phyloP scores from a whole-genome alignment of 164 flowering plant genomes.

The Aristolochia fimbriata region DNA sequence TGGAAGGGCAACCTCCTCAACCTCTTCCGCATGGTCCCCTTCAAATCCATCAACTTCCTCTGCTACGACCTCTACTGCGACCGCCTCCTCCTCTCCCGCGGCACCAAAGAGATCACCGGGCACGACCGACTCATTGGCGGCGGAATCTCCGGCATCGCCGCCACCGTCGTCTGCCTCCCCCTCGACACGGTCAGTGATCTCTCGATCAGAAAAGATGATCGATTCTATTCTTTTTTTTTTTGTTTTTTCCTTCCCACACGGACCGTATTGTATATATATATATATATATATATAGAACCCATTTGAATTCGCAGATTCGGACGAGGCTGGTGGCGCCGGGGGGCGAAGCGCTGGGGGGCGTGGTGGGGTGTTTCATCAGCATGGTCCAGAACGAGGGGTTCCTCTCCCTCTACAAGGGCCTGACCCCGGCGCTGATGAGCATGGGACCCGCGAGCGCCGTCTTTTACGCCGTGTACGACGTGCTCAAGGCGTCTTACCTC shows the following conservation, averaged over 20 bases:
- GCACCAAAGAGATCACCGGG: constrained; percentile 5
- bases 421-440: constrained; percentile 14
- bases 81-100: constrained; percentile 4
- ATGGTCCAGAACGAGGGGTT: constrained; percentile 13
- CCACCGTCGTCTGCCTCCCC: constrained; percentile 12
- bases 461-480: constrained; percentile 11
- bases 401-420: constrained; percentile 14
- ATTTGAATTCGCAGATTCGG: constrained; percentile 15
- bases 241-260: no score
- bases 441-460: constrained; percentile 12
- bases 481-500: constrained; percentile 11
- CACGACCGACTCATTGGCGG: constrained; percentile 13
- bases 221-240: no score
- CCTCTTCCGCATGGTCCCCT: constrained; percentile 16
- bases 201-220: no score
- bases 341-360: constrained; percentile 12
- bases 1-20: constrained; percentile 14
- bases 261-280: no score
- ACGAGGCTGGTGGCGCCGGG: constrained; percentile 13
- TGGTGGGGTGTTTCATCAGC: constrained; percentile 5
- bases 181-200: constrained; percentile 9
- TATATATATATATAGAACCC: no score
- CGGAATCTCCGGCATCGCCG: constrained; percentile 11
- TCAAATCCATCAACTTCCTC: constrained; percentile 17
- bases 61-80: constrained; percentile 15